Evolutionary conservation across 2,329 filamentous ascomycete species (phyloP), one percentile per base, ranked within the genome.

Genomic region (Claviceps sp.): DNA sequence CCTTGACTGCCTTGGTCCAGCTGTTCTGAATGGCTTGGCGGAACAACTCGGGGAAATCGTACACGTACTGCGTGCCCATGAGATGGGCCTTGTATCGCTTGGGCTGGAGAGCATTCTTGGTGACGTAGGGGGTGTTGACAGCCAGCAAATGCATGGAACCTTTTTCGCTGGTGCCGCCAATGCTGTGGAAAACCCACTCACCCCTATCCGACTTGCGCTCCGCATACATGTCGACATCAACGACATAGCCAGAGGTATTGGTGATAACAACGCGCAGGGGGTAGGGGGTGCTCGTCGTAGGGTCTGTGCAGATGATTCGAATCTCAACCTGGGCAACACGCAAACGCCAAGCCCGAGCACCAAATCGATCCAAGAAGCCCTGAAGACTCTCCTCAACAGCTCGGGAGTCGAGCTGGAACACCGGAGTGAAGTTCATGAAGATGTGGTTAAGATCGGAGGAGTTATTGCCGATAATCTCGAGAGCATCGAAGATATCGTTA

Each of bases 21-120:
- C 81, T 87, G 77, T 96, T 96, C 74, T 96, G 89, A 65, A 95
- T 89, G 45, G 93, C 89, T 72, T 97, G 93, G 65, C 93, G 83
- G 86, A 98, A 98, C 48, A 98, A 83, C 77, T 98, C 93, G 34
- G 93, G 93, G 85, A 98, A 98, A 71, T 98, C 93, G 68, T 98
- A 98, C 51, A 97, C 93, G 67, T 96, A 98, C 72, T 98, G 93
- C 30, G 93, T 98, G 58, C 93, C 93, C 90, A 98, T 96, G 56
- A 97, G 76, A 68, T 98, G 93, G 60, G 93, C 93, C 84, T 95
- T 96, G 83, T 98, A 97, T 62, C 93, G 84, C 83, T 97, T 97
- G 56, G 93, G 93, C 73, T 98, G 93, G 55, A 98, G 80, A 77
- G 90, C 95, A 71, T 96, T 94, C 82, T 98, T 98, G 65, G 91